Percentiles rank a stretch among this genome's conserved stretches.
These are phyloP conservation scores for Arachis monticola DNA, from an alignment of 331 rosid species.

Conservation along the genomic window DNA sequence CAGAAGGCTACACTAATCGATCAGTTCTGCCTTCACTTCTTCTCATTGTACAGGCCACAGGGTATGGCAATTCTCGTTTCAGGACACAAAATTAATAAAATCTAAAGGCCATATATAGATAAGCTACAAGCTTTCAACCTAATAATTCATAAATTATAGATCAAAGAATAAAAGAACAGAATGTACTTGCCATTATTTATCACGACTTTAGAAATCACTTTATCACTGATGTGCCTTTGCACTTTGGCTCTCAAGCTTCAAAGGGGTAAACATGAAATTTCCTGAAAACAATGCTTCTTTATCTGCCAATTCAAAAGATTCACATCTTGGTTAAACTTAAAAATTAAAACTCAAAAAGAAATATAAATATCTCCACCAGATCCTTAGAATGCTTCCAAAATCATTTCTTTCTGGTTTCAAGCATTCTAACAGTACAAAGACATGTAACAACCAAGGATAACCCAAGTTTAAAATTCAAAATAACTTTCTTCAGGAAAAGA, in stretches of 20 bases:
- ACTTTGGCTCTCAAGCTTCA: conserved; percentile 53
- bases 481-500: background rate
- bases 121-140: conserved; percentile 10
- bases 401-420: conserved; percentile 3
- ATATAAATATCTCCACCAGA: conserved; percentile 21
- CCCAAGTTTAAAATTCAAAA: background rate
- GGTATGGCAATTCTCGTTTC: conserved; percentile 7
- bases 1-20: background rate
- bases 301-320: conserved; percentile 63
- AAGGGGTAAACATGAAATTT: conserved; percentile 78
- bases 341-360: background rate
- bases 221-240: conserved; percentile 29
- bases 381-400: conserved; percentile 15
- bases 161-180: background rate
- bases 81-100: conserved; percentile 21
- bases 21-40: conserved; percentile 14
- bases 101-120: conserved; percentile 17
- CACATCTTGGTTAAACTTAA: conserved; percentile 30
- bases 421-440: conserved; percentile 24
- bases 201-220: conserved; percentile 6
- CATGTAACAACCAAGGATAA: conserved; percentile 14
- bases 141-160: conserved; percentile 21
- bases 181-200: background rate
- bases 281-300: conserved; percentile 80
- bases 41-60: conserved; percentile 26